Evolutionary conservation across 2,329 filamentous ascomycete genomes (phyloP).

Genomic region (Xylariaceae sp.): DNA sequence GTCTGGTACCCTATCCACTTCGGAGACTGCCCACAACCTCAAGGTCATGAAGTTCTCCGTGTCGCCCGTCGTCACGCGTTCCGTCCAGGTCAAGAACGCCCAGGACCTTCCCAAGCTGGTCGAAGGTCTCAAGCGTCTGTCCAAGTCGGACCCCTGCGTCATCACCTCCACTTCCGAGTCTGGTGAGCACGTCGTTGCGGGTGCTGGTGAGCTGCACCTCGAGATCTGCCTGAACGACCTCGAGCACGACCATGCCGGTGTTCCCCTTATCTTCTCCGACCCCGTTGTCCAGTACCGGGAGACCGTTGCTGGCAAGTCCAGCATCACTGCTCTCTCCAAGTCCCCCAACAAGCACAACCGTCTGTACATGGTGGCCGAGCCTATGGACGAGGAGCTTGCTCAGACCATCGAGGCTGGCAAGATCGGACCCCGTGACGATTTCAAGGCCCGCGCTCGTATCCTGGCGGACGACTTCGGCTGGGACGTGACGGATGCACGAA

Average conservation of each 20-base stretch:
- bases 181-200: slow-evolving; percentile 97
- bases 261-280: slow-evolving; percentile 95
- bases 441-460: slow-evolving; percentile 95
- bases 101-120: slow-evolving; percentile 99
- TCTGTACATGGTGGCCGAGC: slow-evolving; percentile 91
- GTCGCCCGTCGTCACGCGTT: slow-evolving; percentile 95
- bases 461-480: slow-evolving; percentile 96
- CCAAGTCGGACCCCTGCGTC: slow-evolving; percentile 99
- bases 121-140: slow-evolving; percentile 99
- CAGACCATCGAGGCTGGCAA: slow-evolving; percentile 86
- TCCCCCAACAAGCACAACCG: slow-evolving; percentile 99
- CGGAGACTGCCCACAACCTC: slow-evolving; percentile 96
- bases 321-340: slow-evolving; percentile 97
- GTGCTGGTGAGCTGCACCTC: slow-evolving; percentile 98
- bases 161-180: slow-evolving; percentile 82
- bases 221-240: slow-evolving; percentile 99
- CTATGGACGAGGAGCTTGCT: slow-evolving; percentile 84
- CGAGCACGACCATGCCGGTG: slow-evolving; percentile 97
- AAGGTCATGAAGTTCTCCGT: slow-evolving; percentile 99
- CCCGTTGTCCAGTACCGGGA: slow-evolving; percentile 98
- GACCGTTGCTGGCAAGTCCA: slow-evolving; percentile 76
- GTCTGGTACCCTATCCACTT: slow-evolving; percentile 98
- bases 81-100: slow-evolving; percentile 99
- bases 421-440: slow-evolving; percentile 92
- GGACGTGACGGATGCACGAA: slow-evolving; percentile 99